phyloP scores from a whole-genome alignment of 2,329 filamentous ascomycete genomes.

The Metarhizium anisopliae region DNA sequence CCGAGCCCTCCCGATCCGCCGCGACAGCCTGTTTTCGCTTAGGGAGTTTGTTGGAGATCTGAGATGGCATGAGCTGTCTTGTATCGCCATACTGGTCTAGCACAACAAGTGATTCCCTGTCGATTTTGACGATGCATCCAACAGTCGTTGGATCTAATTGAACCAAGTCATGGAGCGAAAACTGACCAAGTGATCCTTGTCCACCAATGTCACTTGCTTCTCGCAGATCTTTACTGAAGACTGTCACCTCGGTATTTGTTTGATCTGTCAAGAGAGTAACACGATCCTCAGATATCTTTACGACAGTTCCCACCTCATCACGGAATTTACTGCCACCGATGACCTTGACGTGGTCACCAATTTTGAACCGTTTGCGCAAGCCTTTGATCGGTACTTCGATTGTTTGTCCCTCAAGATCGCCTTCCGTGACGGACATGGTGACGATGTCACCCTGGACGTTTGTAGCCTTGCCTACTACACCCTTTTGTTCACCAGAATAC shows the following conservation, averaged over 20 bases:
- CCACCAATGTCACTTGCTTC: constrained; percentile 89
- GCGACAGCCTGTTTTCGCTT: constrained; percentile 78
- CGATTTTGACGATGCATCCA: constrained; percentile 88
- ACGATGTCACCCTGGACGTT: constrained; percentile 90
- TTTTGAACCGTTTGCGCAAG: constrained; percentile 82
- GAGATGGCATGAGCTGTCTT: constrained; percentile 77
- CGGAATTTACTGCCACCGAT: constrained; percentile 91
- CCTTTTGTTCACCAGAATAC: constrained; percentile 89
- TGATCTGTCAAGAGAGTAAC: constrained; percentile 92
- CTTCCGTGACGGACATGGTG: constrained; percentile 75
- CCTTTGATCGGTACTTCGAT: constrained; percentile 92
- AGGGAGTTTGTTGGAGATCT: constrained; percentile 83
- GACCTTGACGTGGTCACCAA: constrained; percentile 97
- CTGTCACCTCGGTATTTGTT: constrained; percentile 86
- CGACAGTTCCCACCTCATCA: constrained; percentile 95
- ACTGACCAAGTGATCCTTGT: constrained; percentile 76
- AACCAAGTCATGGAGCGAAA: constrained; percentile 85
- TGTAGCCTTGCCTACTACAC: constrained; percentile 75
- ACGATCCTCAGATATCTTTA: constrained; percentile 83
- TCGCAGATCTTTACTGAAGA: constrained; percentile 94
- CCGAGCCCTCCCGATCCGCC: constrained; percentile 85
- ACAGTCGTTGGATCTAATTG: constrained; percentile 90
- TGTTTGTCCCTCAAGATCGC: constrained; percentile 69
- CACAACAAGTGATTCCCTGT: constrained; percentile 82
- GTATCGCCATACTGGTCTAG: constrained; percentile 84